phyloP scores from a whole-genome alignment of 768 basidiomycete species.

The Mycena belliarum region DNA sequence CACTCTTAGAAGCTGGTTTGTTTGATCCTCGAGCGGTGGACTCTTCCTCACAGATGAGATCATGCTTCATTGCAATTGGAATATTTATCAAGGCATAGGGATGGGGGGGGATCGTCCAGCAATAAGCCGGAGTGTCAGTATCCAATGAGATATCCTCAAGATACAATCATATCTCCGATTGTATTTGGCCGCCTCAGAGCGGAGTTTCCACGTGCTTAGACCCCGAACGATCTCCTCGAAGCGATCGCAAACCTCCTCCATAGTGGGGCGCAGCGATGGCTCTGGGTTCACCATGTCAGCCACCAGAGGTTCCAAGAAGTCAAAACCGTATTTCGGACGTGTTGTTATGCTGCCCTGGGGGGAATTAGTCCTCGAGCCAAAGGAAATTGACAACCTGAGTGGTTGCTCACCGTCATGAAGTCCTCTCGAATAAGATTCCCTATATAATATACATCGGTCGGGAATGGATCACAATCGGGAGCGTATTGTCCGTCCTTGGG shows the following conservation, averaged over 20 bases:
- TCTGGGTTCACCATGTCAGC: constrained; percentile 27
- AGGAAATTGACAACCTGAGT: not conserved
- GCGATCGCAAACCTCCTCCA: constrained; percentile 34
- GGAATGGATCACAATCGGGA: constrained; percentile 30
- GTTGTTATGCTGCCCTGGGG: constrained; percentile 5
- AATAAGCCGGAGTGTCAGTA: no score
- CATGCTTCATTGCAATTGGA: no score
- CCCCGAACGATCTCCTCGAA: not conserved
- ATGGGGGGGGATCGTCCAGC: no score
- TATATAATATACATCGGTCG: constrained; percentile 36
- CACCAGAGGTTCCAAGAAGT: constrained; percentile 21
- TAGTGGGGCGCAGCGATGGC: constrained; percentile 35
- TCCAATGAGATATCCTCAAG: no score
- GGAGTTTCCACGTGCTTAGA: not conserved
- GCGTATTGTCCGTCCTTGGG: not conserved
- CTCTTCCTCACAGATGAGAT: no score
- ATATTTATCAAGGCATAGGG: constrained; percentile 6
- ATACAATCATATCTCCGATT: no score
- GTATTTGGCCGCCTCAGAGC: not conserved
- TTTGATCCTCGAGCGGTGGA: no score
- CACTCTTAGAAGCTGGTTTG: no score
- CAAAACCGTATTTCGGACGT: constrained; percentile 14
- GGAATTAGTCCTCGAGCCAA: no score
- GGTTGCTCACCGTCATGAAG: constrained; percentile 20
- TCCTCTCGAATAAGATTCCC: constrained; percentile 33